These are phyloP conservation scores for Arctostaphylos glauca DNA, from an alignment of 148 eudicot species.

Conservation along the genomic window DNA sequence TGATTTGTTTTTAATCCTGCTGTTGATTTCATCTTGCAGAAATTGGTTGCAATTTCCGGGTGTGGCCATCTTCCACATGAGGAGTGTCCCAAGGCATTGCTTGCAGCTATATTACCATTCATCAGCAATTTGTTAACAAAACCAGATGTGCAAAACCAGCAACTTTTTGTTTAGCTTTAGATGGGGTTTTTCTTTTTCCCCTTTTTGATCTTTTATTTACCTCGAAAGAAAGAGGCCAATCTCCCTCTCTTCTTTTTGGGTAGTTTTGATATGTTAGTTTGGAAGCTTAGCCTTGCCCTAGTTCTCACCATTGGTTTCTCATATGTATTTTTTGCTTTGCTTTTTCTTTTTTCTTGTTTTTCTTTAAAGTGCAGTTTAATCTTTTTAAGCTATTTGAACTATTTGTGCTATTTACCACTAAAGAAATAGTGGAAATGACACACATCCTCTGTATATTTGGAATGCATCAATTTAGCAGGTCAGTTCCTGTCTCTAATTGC, in stretches of 20 bases:
- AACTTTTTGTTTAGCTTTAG: constrained; percentile 7
- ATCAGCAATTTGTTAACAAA: constrained; percentile 48
- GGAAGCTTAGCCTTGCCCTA: constrained; percentile 13
- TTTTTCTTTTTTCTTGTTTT: constrained; percentile 6
- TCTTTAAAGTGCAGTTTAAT: not conserved
- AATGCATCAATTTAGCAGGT: constrained; percentile 12
- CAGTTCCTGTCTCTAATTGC: not conserved
- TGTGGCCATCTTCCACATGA: constrained; percentile 99
- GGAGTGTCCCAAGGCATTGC: constrained; percentile 94
- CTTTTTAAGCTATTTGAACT: constrained; percentile 10
- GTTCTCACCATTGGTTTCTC: constrained; percentile 14
- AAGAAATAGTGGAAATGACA: constrained; percentile 21
- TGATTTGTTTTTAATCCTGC: constrained; percentile 9
- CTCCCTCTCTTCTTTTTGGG: constrained; percentile 27
- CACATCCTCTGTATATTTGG: constrained; percentile 16
- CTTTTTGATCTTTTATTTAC: constrained; percentile 11
- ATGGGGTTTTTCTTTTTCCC: constrained; percentile 8
- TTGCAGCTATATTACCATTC: constrained; percentile 84
- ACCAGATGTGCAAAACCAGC: constrained; percentile 33
- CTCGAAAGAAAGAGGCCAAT: constrained; percentile 28
- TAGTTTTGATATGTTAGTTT: constrained; percentile 25
- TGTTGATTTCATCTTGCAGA: constrained; percentile 45
- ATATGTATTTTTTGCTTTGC: constrained; percentile 8
- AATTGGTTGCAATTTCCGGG: constrained; percentile 87
- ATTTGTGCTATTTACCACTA: constrained; percentile 24